Conservation (phyloP, 2,329 filamentous ascomycete species). For the Aspergillus sp. region DNA sequence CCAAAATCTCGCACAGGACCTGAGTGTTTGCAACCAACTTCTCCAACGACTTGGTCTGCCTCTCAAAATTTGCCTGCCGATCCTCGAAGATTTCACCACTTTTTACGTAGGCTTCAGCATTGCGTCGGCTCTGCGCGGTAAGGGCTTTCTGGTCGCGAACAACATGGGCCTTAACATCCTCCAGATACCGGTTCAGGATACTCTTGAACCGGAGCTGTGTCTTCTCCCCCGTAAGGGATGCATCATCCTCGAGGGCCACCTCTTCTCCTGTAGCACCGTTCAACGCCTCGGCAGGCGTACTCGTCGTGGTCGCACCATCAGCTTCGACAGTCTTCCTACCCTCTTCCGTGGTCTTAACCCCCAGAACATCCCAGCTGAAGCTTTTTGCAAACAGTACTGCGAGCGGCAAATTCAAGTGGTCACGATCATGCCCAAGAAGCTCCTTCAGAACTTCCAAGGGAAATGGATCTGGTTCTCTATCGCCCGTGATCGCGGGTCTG, state of each 20-base stretch:
- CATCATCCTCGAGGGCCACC: constrained; percentile 60
- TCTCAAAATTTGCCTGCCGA: constrained; percentile 93
- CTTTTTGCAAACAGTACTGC: constrained; percentile 95
- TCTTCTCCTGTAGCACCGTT: constrained; percentile 52
- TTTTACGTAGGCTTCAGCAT: constrained; percentile 97
- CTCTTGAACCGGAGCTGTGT: constrained; percentile 84
- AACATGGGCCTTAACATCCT: constrained; percentile 88
- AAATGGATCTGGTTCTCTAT: constrained; percentile 81
- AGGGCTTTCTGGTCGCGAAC: constrained; percentile 91
- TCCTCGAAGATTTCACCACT: constrained; percentile 98
- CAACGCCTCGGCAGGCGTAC: constrained; percentile 52
- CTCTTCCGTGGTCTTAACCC: constrained; percentile 73
- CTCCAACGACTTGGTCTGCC: constrained; percentile 88
- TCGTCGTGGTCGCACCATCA: constrained; percentile 68
- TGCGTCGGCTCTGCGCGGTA: constrained; percentile 83
- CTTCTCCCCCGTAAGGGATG: constrained; percentile 75
- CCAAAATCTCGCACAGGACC: constrained; percentile 83
- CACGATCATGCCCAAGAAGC: constrained; percentile 87
- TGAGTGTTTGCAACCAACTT: constrained; percentile 89
- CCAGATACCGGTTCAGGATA: constrained; percentile 84
- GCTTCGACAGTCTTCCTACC: constrained; percentile 83
- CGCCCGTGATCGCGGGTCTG: constrained; percentile 57
- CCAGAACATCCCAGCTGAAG: constrained; percentile 94
- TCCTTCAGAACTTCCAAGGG: constrained; percentile 98
- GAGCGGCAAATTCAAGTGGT: constrained; percentile 87